Base-by-base conservation (phyloP, 495 filamentous ascomycete genomes). In the Rostrohypoxylon terebratum region DNA sequence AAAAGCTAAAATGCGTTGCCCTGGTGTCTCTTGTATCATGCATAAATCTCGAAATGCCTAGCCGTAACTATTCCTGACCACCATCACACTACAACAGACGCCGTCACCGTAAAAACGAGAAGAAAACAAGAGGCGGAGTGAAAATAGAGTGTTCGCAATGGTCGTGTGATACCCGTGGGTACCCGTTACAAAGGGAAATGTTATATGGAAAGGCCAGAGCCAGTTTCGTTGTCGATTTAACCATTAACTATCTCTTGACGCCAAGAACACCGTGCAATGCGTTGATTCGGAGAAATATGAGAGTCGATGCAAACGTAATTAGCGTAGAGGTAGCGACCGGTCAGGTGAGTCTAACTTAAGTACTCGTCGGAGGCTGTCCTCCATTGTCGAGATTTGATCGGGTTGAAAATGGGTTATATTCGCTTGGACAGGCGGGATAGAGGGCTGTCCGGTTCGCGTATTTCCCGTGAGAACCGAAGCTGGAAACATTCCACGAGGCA, bases 341-440 rank as follows among this genome's bases (percentile, higher is more conserved):
- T 36, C 50, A 5, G 58, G 65, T 3, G 77, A 59, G 25, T 82
- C 82, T 20, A 86, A 71, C 59, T 87, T 87, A 28, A 88, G 71
- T 21, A 86, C 81, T 31, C 80, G 83, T 18, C 84, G 80, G 34
- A 88, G 83, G 59, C 78, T 79, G 44, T 86, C 81, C 69, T 87
- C 85, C 79, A 86, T 85, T 3, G 79, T 70, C 50, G 75, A 48
- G 58, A 87, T 42, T 45, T 84, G 77, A 7, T 79, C 61, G 6
- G 79, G 54, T 31, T 75, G 79, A 34, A 64, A 60, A 8, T 53
- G 44, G 1, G 72, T 38, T 1, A 68, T 36, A 11, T 75, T 70
- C 2, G 55, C 59, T 40, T 67, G 60, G 1, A 51, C 66, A 1
- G 59, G 53, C 7, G 76, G 57, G 28, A 60, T 14, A 0, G 71